phyloP scores from a whole-genome alignment of 2,329 filamentous ascomycete genomes.

The Seiridium cupressi region DNA sequence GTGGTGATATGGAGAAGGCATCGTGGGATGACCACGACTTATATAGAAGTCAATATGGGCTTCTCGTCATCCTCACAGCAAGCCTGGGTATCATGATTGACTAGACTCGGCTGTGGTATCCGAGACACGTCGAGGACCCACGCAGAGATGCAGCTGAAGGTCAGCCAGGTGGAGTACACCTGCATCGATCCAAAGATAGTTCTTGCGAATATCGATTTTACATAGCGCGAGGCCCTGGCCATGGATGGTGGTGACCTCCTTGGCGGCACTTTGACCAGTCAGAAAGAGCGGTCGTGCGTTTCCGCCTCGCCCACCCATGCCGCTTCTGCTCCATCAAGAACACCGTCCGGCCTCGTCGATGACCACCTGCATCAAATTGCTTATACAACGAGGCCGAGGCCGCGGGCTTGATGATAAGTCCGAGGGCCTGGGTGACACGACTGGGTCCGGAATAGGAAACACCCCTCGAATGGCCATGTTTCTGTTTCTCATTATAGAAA shows the following conservation, averaged over 20 bases:
- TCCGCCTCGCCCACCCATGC: not conserved
- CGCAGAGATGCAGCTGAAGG: not conserved
- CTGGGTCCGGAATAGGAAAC: not conserved
- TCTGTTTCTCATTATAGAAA: not conserved
- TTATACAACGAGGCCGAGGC: no score
- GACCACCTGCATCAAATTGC: not conserved
- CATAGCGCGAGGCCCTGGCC: not conserved
- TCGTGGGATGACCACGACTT: not conserved
- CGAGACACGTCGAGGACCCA: not conserved
- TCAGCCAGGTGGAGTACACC: not conserved
- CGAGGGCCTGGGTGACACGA: not conserved
- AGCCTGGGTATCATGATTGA: not conserved
- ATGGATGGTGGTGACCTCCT: not conserved
- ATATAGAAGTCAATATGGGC: not conserved
- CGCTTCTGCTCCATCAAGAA: not conserved
- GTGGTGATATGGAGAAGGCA: not conserved
- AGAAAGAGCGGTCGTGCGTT: not conserved
- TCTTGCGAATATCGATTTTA: not conserved
- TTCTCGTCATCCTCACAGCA: not conserved
- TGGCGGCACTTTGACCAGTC: not conserved
- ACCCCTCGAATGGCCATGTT: not conserved
- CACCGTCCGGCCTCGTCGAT: not conserved
- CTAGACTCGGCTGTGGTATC: not conserved
- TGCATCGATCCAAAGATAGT: not conserved
- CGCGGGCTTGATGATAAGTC: not conserved